These are phyloP conservation scores for Discostella pseudostelligera DNA, from an alignment of 108 stramenopile genomes.

Conservation along the genomic window DNA sequence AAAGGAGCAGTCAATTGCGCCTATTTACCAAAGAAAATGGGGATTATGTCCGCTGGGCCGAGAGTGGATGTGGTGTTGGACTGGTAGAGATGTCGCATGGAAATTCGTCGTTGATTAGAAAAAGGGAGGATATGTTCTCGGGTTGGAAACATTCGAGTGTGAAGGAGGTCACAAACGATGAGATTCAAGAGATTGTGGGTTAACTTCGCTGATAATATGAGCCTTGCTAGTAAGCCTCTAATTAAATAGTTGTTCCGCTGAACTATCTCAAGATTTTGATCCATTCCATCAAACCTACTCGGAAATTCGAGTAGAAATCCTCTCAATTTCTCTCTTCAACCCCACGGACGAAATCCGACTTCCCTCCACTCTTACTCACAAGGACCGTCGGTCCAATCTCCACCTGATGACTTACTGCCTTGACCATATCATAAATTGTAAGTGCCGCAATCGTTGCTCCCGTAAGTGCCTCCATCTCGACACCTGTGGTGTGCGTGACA, in stretches of 20 bases:
- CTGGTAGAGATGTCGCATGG: constrained; percentile 35
- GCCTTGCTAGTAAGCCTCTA: no score
- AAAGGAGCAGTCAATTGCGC: constrained; percentile 54
- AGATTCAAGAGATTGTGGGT: constrained; percentile 60
- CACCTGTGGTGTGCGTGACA: constrained; percentile 92
- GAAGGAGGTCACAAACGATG: constrained; percentile 66
- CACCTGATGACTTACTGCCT: constrained; percentile 93
- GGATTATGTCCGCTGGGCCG: constrained; percentile 70
- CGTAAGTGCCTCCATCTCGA: constrained; percentile 97
- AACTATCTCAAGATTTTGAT: no score
- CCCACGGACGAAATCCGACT: constrained; percentile 37
- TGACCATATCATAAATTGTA: constrained; percentile 96
- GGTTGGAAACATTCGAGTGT: constrained; percentile 70
- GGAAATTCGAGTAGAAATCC: no score
- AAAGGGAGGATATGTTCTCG: constrained; percentile 33
- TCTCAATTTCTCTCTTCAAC: not conserved
- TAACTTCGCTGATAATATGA: not conserved
- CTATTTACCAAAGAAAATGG: constrained; percentile 45
- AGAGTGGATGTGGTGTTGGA: constrained; percentile 46
- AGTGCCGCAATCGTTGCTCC: constrained; percentile 91
- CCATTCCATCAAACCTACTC: no score
- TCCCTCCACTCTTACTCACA: constrained; percentile 85
- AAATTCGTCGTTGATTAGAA: constrained; percentile 39
- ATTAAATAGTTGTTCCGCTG: no score
- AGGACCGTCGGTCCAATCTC: constrained; percentile 67